A percentile compares a stretch with the other conserved stretches of the same genome.
Evolutionary conservation across 1,284 basidiomycete genomes (phyloP).

Genomic region (Hymenochaete sp.): DNA sequence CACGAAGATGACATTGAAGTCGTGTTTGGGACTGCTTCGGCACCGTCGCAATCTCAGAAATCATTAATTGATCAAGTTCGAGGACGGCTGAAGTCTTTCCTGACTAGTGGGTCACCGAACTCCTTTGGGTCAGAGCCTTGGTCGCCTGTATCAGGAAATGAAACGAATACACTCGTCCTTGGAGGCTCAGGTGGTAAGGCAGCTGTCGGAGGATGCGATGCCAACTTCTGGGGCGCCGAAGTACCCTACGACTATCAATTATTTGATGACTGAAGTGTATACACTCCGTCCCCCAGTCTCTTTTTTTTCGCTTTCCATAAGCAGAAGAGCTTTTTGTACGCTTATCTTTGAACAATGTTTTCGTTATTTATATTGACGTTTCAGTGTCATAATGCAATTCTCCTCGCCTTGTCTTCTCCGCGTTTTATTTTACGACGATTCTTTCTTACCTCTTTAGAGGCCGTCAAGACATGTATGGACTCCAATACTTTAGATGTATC

Average conservation of each 20-base stretch:
- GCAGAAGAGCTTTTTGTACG: too few species aligned
- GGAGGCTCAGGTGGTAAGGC: constrained; percentile 42
- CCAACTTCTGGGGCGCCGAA: constrained; percentile 53
- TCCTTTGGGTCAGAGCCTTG: constrained; percentile 39
- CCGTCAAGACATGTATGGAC: too few species aligned
- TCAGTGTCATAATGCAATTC: too few species aligned
- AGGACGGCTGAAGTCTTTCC: constrained; percentile 58
- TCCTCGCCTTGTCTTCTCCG: too few species aligned
- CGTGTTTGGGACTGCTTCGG: constrained; percentile 62
- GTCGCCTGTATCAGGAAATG: constrained; percentile 39
- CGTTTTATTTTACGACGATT: too few species aligned
- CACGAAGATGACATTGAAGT: constrained; percentile 72
- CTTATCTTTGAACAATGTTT: too few species aligned
- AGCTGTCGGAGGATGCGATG: constrained; percentile 48
- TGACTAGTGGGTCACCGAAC: constrained; percentile 53
- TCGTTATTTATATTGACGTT: too few species aligned
- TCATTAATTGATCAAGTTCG: constrained; percentile 57
- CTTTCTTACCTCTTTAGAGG: too few species aligned
- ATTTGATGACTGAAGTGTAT: too few species aligned
- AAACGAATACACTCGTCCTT: constrained; percentile 46
- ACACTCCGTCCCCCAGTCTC: too few species aligned
- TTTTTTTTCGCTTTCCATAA: too few species aligned
- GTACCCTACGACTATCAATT: constrained; percentile 67
- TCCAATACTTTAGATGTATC: too few species aligned
- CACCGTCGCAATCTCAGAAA: constrained; percentile 47